Percentiles rank a stretch among this genome's conserved stretches.
These are phyloP conservation scores for Lobosporangium transversale DNA, from an alignment of 192 early-diverging fungal genomes.

Conservation along the genomic window DNA sequence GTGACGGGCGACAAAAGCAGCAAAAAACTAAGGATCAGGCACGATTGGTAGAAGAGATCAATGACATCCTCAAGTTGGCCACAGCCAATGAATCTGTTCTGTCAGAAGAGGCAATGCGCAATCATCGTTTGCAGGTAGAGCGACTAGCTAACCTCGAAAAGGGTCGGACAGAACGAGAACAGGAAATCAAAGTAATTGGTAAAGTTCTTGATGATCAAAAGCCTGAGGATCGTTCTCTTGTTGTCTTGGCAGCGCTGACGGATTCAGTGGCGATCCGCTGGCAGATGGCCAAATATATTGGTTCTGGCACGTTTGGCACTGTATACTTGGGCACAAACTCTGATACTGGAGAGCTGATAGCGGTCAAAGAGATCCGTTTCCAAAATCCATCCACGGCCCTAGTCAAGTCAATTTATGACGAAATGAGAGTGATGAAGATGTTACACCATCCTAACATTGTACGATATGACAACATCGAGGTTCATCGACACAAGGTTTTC, in stretches of 20 bases:
- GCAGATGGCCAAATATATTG: slow-evolving; percentile 87
- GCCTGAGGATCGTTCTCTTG: slow-evolving; percentile 82
- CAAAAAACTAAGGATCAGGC: slow-evolving; percentile 27
- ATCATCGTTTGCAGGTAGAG: slow-evolving; percentile 27
- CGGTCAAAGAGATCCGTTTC: slow-evolving; percentile 93
- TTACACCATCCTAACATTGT: slow-evolving; percentile 91
- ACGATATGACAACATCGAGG: slow-evolving; percentile 90
- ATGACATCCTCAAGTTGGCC: slow-evolving; percentile 42
- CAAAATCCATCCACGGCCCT: slow-evolving; percentile 72
- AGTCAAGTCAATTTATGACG: slow-evolving; percentile 82
- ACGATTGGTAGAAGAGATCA: slow-evolving; percentile 35
- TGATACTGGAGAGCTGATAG: slow-evolving; percentile 86
- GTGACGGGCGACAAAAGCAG: slow-evolving; percentile 34
- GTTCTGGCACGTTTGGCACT: slow-evolving; percentile 87
- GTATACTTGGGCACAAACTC: slow-evolving; percentile 88
- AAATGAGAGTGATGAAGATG: slow-evolving; percentile 93
- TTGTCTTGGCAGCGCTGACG: slow-evolving; percentile 78
- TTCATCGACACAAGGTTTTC: slow-evolving; percentile 88
- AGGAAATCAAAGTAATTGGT: slow-evolving; percentile 69
- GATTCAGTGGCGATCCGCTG: slow-evolving; percentile 85
- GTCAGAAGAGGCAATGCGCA: slow-evolving; percentile 50
- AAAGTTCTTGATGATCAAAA: slow-evolving; percentile 81
- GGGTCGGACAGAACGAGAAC: slow-evolving; percentile 52
- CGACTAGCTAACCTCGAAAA: slow-evolving; percentile 66
- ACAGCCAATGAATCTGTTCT: slow-evolving; percentile 31